Conservation (phyloP, 2,329 filamentous ascomycete genomes). For the Xylaria sp. region DNA sequence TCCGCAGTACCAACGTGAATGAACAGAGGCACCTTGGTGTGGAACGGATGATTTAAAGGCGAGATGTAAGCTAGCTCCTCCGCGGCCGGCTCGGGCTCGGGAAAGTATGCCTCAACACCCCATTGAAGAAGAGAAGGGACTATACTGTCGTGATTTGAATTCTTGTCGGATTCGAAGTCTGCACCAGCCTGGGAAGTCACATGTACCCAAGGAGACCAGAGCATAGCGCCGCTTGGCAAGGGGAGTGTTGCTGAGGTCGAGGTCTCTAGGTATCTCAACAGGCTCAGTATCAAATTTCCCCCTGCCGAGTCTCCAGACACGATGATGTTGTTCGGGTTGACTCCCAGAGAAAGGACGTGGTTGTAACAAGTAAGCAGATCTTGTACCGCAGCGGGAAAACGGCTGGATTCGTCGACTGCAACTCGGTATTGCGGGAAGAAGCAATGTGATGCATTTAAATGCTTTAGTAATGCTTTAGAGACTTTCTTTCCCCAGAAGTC, state of each 20-base stretch:
- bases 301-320: slow-evolving; percentile 26
- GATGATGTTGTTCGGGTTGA: background rate
- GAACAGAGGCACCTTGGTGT: slow-evolving; percentile 25
- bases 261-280: slow-evolving; percentile 33
- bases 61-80: slow-evolving; percentile 38
- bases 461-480: background rate
- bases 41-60: slow-evolving; percentile 35
- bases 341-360: background rate
- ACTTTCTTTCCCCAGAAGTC: background rate
- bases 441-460: background rate
- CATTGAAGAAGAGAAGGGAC: slow-evolving; percentile 23
- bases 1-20: slow-evolving; percentile 27
- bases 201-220: slow-evolving; percentile 40
- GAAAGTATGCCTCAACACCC: slow-evolving; percentile 35
- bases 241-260: slow-evolving; percentile 19
- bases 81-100: slow-evolving; percentile 11
- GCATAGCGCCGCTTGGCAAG: slow-evolving; percentile 29
- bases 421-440: slow-evolving; percentile 1
- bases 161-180: slow-evolving; percentile 13
- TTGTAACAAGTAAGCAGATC: background rate
- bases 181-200: slow-evolving; percentile 32
- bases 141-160: slow-evolving; percentile 21
- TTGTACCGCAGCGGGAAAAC: background rate
- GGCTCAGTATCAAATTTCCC: slow-evolving; percentile 30
- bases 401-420: background rate